Percentiles rank a stretch among this genome's conserved stretches.
These are phyloP conservation scores for Poterioochromonas sp. DNA, from an alignment of 352 stramenopile species.

Conservation along the genomic window DNA sequence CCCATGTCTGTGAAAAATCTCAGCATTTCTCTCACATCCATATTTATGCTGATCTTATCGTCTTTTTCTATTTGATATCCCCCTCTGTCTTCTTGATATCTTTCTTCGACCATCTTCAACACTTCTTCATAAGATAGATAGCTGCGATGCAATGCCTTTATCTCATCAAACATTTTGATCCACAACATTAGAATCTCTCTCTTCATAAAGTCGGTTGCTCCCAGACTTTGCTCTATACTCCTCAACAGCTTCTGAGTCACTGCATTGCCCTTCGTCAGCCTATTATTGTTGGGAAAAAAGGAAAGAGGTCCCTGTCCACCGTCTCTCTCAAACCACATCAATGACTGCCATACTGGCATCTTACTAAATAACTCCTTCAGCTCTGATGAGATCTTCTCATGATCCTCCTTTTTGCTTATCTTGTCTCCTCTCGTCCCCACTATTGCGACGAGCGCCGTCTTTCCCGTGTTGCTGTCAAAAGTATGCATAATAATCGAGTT, in stretches of 20 bases:
- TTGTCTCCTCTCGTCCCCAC: neutral
- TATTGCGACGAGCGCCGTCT: neutral
- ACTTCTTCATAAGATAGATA: neutral
- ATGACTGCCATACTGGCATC: neutral
- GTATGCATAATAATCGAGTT: slow-evolving; percentile 9
- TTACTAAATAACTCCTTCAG: neutral
- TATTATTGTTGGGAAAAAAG: neutral
- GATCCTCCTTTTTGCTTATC: neutral
- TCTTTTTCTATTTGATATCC: too few relatives aligned
- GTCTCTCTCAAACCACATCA: neutral
- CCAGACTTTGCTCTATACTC: neutral
- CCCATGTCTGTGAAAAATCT: slow-evolving; percentile 5
- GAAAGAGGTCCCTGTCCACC: neutral
- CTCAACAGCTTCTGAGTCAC: neutral
- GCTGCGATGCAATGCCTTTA: neutral
- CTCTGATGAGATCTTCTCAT: neutral
- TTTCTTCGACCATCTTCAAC: neutral
- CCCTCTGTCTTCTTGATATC: neutral
- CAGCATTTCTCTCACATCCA: too few relatives aligned
- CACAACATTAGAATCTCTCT: neutral
- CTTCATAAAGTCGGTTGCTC: neutral
- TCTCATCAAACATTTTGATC: neutral
- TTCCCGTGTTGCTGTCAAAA: neutral
- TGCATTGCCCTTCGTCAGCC: neutral
- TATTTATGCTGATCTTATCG: too few relatives aligned